Conservation (phyloP, 2,329 filamentous ascomycete genomes). For the Colletotrichum caudatum region DNA sequence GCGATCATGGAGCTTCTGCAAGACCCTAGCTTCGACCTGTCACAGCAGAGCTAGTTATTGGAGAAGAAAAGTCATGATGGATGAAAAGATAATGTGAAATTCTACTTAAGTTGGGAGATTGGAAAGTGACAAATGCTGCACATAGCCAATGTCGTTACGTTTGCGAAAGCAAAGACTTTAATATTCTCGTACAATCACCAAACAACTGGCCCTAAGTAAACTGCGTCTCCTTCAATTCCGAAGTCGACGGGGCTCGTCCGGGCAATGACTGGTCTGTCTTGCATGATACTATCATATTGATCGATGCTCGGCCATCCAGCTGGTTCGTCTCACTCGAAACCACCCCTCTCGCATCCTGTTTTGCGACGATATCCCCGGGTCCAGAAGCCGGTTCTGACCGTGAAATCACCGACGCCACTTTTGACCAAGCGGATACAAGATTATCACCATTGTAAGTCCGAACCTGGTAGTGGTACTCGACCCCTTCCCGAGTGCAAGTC, state of each 20-base stretch:
- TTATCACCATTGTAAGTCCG: constrained; percentile 32
- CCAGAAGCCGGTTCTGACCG: not conserved
- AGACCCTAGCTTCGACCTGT: constrained; percentile 41
- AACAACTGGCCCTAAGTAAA: no score
- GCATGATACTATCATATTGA: not conserved
- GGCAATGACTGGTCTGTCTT: not conserved
- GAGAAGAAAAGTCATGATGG: no score
- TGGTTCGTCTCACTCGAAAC: not conserved
- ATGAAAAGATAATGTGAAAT: not conserved
- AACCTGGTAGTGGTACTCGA: constrained; percentile 35
- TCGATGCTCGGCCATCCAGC: not conserved
- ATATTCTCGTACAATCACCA: not conserved
- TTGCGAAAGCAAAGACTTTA: not conserved
- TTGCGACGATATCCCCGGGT: not conserved
- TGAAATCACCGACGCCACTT: not conserved
- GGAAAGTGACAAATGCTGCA: not conserved
- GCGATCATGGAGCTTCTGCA: constrained; percentile 54
- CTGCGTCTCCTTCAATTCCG: constrained; percentile 11
- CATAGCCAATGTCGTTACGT: not conserved
- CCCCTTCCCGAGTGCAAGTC: constrained; percentile 24
- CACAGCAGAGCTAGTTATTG: not conserved
- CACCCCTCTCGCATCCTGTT: constrained; percentile 28
- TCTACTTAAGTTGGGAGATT: no score
- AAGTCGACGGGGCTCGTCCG: not conserved
- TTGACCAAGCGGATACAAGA: constrained; percentile 36